Conservation (phyloP, 306 rosid species). For the Clitoria ternatea region DNA sequence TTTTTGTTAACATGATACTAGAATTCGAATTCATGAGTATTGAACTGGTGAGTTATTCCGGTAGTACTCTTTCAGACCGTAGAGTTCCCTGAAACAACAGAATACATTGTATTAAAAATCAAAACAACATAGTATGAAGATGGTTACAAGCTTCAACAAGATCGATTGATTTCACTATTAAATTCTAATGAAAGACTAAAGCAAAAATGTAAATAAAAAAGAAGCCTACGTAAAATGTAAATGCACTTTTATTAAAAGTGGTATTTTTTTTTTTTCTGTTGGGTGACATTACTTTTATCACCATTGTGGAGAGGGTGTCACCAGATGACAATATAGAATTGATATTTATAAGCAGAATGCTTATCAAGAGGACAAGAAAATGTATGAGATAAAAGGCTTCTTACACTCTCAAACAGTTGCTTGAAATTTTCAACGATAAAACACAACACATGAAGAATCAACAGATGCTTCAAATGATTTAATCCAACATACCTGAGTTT, state of each 20-base stretch:
- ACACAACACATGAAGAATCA: not conserved
- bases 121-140: not conserved
- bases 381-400: not conserved
- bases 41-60: not conserved
- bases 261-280: not conserved
- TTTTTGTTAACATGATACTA: too few relatives aligned
- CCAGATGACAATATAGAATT: not conserved
- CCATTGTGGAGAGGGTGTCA: not conserved
- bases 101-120: not conserved
- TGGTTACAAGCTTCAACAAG: not conserved
- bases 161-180: not conserved
- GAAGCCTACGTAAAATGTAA: not conserved
- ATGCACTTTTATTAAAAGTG: not conserved
- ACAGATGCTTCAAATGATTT: not conserved
- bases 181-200: not conserved
- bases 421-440: not conserved
- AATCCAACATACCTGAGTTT: not conserved
- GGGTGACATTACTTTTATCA: not conserved
- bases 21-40: not conserved
- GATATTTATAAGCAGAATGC: not conserved
- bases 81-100: conserved; percentile 50
- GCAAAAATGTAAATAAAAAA: not conserved
- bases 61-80: conserved; percentile 55
- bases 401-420: not conserved
- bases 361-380: not conserved